Evolutionary conservation across 2,329 filamentous ascomycete species (phyloP).

Genomic region (Scedosporium apiospermum): DNA sequence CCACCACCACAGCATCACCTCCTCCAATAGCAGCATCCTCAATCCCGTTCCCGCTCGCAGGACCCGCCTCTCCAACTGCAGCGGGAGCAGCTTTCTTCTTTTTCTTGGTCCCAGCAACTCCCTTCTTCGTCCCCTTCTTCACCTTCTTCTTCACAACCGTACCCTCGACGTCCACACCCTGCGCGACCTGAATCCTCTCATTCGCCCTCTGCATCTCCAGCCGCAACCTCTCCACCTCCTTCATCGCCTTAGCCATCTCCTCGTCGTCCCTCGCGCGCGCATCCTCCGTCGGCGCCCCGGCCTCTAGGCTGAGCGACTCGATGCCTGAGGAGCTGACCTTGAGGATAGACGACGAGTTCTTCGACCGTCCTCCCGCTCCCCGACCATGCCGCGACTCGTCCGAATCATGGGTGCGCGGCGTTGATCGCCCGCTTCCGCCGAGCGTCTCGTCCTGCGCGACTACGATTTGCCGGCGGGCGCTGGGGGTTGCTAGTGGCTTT

Average conservation of each 20-base stretch:
- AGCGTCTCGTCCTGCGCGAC: conserved; percentile 68
- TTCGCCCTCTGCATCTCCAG: conserved; percentile 82
- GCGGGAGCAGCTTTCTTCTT: conserved; percentile 21
- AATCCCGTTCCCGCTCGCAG: neutral
- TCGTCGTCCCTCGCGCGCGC: conserved; percentile 66
- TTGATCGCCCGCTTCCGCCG: conserved; percentile 39
- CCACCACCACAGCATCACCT: conserved; percentile 28
- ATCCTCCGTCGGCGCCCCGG: conserved; percentile 32
- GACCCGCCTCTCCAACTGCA: conserved; percentile 10
- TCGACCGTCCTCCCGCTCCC: conserved; percentile 34
- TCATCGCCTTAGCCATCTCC: conserved; percentile 82
- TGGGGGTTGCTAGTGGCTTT: conserved; percentile 20
- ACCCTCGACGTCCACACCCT: conserved; percentile 57
- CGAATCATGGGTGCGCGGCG: conserved; percentile 41
- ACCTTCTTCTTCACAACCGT: conserved; percentile 59
- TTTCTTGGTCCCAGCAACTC: conserved; percentile 17
- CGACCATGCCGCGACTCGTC: conserved; percentile 37
- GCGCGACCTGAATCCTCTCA: conserved; percentile 62
- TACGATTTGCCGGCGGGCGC: conserved; percentile 50
- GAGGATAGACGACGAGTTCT: conserved; percentile 38
- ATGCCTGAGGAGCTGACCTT: conserved; percentile 83
- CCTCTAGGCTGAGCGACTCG: conserved; percentile 56
- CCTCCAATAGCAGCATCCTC: conserved; percentile 7
- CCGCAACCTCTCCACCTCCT: conserved; percentile 76
- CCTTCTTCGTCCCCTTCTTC: conserved; percentile 47